These are phyloP conservation scores for Arthromyces matolae DNA, from an alignment of 768 basidiomycete genomes.

Conservation along the genomic window DNA sequence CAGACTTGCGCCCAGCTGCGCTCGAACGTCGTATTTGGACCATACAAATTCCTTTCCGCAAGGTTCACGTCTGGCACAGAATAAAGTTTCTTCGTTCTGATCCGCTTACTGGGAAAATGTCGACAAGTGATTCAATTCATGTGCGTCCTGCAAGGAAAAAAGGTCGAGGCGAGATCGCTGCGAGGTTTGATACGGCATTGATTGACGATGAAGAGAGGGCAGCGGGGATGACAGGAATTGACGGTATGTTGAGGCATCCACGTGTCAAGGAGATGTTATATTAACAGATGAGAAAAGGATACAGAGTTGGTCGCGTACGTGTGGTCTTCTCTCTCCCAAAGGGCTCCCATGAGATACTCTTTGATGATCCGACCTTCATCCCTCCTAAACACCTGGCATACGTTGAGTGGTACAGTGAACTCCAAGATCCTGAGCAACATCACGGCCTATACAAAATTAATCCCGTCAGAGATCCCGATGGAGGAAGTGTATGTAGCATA, in stretches of 20 bases:
- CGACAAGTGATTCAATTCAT: no score
- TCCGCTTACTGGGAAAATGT: slow-evolving; percentile 20
- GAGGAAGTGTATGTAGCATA: no score
- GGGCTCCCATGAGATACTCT: slow-evolving; percentile 7
- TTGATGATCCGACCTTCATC: no score
- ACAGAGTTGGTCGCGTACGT: slow-evolving; percentile 23
- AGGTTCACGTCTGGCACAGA: slow-evolving; percentile 28
- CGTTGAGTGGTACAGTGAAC: no score
- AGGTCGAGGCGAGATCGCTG: slow-evolving; percentile 15
- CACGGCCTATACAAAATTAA: no score
- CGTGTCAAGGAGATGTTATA: slow-evolving; percentile 4
- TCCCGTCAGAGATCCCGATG: no score
- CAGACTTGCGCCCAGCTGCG: slow-evolving; percentile 10
- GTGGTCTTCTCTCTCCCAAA: slow-evolving; percentile 23
- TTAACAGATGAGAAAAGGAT: slow-evolving; percentile 11
- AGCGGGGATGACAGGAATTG: slow-evolving; percentile 1
- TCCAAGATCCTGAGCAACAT: no score
- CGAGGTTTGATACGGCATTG: slow-evolving; percentile 30
- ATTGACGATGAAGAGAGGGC: slow-evolving; percentile 1
- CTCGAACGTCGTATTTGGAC: slow-evolving; percentile 7
- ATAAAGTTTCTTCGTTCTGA: slow-evolving; percentile 25
- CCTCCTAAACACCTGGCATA: slow-evolving; percentile 21
- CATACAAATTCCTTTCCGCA: slow-evolving; percentile 19
- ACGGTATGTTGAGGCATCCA: slow-evolving; percentile 17
- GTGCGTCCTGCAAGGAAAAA: slow-evolving; percentile 14